Base-by-base conservation (phyloP, 2,329 filamentous ascomycete species). In the Cladosporium colombiae region DNA sequence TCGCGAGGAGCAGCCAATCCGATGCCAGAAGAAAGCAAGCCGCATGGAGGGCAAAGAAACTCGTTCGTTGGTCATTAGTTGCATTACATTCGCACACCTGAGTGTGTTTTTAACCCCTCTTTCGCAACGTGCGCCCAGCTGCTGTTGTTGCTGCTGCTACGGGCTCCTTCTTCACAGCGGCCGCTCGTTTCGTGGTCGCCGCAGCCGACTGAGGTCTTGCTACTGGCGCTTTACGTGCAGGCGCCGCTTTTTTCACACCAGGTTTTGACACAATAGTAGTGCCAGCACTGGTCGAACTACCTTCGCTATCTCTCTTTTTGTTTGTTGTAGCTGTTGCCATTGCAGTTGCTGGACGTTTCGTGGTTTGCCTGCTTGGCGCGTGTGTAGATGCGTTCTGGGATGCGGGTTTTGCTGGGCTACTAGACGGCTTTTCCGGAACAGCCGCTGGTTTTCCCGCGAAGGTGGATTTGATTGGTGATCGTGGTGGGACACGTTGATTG, bases 401-500 rank as follows among this genome's bases (percentile, higher is more conserved):
- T 60, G 64, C 52, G 18, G 63, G 68, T 31, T 71, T 75, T 67
- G 64, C 86, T 73, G 1, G 89, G 88, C 27, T 89, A 46, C 40
- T 46, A 46, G 18, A 83, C 80, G 27, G 88, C 84, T 27, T 86
- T 84, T 1, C 85, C 84, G 1, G 85, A 81, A n/a, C 55, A 5
- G 53, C 81, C 65, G 84, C 82, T 3, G 85, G 82, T 73, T 89
- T 89, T 27, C 80, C 77, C 16, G 86, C 84, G n/a, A 86, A 85
- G 1, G 70, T 66, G 35, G 70, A 44, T 77, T 73, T 83, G 65
- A 84, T 73, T 1, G 84, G 84, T 1, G 84, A 86, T 58, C 87
- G 85, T 23, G 86, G 86, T 25, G 86, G 81, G 18, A 90, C 84
- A 61, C 91, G 88, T 6, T 91, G 90, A 74, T 96, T 96, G 66